Evolutionary conservation across 176 grass and related monocot species (phyloP).

Genomic region (Zoysia japonica): DNA sequence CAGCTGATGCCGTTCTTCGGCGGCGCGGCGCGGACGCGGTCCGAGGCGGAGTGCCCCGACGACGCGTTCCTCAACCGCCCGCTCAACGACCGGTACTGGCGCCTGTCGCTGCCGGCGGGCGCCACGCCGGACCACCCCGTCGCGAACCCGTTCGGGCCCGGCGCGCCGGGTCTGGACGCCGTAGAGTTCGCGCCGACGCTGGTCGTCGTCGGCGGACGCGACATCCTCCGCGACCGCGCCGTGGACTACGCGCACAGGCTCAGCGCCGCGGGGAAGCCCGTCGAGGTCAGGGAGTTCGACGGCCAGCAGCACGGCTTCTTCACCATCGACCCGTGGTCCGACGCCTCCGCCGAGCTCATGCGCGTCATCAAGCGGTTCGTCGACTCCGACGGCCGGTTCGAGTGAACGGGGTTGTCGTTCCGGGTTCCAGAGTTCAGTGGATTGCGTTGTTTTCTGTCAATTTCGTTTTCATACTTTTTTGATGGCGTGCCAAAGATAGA

Average conservation of each 20-base stretch:
- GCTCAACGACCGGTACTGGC: slow-evolving; percentile 86
- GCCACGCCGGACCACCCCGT: slow-evolving; percentile 65
- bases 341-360: slow-evolving; percentile 68
- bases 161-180: slow-evolving; percentile 59
- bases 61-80: slow-evolving; percentile 66
- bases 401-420: not conserved
- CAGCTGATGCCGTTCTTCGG: slow-evolving; percentile 86
- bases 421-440: not conserved
- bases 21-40: slow-evolving; percentile 52
- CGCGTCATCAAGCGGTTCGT: slow-evolving; percentile 61
- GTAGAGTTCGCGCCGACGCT: slow-evolving; percentile 44
- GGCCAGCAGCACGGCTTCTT: slow-evolving; percentile 94
- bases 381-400: slow-evolving; percentile 37
- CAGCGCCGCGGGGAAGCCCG: slow-evolving; percentile 64
- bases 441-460: no score
- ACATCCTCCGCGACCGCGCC: slow-evolving; percentile 77
- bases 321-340: slow-evolving; percentile 72
- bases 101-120: slow-evolving; percentile 66
- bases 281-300: slow-evolving; percentile 62
- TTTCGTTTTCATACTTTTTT: no score
- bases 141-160: slow-evolving; percentile 70
- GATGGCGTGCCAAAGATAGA: no score
- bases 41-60: slow-evolving; percentile 71
- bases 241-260: slow-evolving; percentile 65
- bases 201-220: slow-evolving; percentile 64